These are phyloP conservation scores for Casaregolazyma lundiana DNA, from an alignment of 1,139 yeast species.

Conservation along the genomic window DNA sequence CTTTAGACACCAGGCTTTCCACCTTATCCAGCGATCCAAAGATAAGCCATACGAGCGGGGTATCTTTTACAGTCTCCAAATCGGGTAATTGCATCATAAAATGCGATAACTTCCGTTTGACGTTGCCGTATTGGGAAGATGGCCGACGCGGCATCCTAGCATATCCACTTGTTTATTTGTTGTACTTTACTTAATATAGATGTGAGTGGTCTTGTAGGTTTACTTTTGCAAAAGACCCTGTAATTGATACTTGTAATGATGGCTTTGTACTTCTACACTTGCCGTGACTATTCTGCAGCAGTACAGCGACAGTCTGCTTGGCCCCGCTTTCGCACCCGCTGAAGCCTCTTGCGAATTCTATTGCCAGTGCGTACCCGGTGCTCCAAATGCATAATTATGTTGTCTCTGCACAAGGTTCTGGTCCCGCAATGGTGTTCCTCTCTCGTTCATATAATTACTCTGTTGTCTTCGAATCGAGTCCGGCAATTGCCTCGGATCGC, in stretches of 20 bases:
- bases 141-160: no score
- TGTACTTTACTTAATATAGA: no score
- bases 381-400: conserved; percentile 11
- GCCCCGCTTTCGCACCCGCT: background rate
- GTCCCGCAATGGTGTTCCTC: background rate
- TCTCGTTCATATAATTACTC: background rate
- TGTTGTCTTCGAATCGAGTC: conserved; percentile 13
- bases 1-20: background rate
- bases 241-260: no score
- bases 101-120: background rate
- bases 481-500: conserved; percentile 24
- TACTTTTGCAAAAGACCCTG: no score
- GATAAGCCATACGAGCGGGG: conserved; percentile 9
- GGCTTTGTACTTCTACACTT: no score
- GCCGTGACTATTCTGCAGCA: no score
- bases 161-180: no score
- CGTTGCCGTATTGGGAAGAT: background rate
- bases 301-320: no score
- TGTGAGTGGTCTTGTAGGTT: no score
- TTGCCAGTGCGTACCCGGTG: conserved; percentile 3
- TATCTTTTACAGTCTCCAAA: conserved; percentile 1
- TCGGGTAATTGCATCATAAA: conserved; percentile 3
- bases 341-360: conserved; percentile 5
- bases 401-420: conserved; percentile 8
- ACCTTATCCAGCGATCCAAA: conserved; percentile 6